phyloP scores from a whole-genome alignment of 2,329 filamentous ascomycete species.

The Cryphonectria radicalis region DNA sequence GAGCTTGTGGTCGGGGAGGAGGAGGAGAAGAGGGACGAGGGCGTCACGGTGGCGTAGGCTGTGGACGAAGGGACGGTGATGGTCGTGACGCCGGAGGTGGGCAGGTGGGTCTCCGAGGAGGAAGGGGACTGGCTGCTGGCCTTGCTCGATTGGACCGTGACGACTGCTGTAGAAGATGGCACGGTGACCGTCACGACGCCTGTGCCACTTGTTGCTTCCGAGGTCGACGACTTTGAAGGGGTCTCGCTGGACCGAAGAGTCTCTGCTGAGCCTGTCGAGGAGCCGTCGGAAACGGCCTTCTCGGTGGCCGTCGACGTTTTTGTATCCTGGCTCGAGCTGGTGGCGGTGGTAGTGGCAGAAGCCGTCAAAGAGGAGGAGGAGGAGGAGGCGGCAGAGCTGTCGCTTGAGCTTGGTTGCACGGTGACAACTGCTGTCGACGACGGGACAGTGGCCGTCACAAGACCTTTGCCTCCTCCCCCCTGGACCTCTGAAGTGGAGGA shows the following conservation, averaged over 20 bases:
- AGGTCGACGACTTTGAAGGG: background rate
- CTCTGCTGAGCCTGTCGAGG: background rate
- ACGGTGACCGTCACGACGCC: constrained; percentile 15
- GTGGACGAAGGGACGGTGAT: constrained; percentile 23
- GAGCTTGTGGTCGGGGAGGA: background rate
- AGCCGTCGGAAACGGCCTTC: background rate
- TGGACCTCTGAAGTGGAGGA: background rate
- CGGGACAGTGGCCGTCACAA: constrained; percentile 9
- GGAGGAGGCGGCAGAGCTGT: background rate
- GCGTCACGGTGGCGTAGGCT: constrained; percentile 16
- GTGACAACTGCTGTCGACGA: constrained; percentile 12
- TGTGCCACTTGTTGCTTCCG: background rate
- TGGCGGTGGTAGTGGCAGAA: background rate
- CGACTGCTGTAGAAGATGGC: constrained; percentile 1
- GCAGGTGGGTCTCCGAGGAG: background rate
- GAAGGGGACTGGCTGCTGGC: background rate
- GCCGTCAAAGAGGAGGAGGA: background rate
- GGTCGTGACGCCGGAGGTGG: constrained; percentile 15
- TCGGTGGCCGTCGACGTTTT: background rate
- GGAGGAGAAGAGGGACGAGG: background rate
- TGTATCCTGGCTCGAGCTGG: background rate
- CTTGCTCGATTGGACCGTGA: constrained; percentile 1
- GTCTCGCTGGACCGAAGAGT: background rate
- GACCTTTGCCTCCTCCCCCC: background rate
- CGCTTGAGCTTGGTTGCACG: background rate